Conservation (phyloP, 2,329 filamentous ascomycete genomes). For the Beauveria sp. region DNA sequence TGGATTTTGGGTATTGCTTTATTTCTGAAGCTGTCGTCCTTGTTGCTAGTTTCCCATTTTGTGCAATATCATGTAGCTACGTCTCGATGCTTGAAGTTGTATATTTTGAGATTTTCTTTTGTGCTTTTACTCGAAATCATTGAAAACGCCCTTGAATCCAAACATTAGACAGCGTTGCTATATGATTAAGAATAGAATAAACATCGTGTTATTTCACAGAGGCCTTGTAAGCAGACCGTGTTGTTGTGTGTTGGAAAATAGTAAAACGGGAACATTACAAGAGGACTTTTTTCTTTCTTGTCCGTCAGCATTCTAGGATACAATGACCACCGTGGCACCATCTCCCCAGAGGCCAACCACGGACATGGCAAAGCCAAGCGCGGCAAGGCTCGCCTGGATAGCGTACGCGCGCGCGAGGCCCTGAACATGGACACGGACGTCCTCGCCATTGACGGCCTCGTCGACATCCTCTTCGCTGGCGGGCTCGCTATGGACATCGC, state of each 20-base stretch:
- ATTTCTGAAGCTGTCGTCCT: not conserved
- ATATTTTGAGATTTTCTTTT: not conserved
- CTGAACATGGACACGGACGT: conserved; percentile 50
- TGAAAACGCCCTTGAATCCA: not conserved
- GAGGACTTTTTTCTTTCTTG: not conserved
- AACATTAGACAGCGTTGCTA: not conserved
- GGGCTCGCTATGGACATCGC: conserved; percentile 43
- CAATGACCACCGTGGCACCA: conserved; percentile 34
- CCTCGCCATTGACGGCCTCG: conserved; percentile 51
- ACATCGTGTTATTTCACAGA: not conserved
- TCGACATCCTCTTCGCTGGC: conserved; percentile 44
- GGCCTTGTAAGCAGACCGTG: not conserved
- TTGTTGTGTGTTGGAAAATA: not conserved
- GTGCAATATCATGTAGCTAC: not conserved
- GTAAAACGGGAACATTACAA: not conserved
- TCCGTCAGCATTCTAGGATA: conserved; percentile 19
- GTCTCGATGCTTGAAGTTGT: not conserved
- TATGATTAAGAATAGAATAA: conserved; percentile 3
- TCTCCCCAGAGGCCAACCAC: conserved; percentile 62
- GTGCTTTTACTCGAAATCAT: not conserved
- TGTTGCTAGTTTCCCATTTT: not conserved
- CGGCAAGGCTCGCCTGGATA: conserved; percentile 45
- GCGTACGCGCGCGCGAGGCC: conserved; percentile 46
- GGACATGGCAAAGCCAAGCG: conserved; percentile 52
- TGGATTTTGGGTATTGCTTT: not conserved